Evolutionary conservation across 2,329 filamentous ascomycete species (phyloP).

Genomic region (Nigrospora oryzae): DNA sequence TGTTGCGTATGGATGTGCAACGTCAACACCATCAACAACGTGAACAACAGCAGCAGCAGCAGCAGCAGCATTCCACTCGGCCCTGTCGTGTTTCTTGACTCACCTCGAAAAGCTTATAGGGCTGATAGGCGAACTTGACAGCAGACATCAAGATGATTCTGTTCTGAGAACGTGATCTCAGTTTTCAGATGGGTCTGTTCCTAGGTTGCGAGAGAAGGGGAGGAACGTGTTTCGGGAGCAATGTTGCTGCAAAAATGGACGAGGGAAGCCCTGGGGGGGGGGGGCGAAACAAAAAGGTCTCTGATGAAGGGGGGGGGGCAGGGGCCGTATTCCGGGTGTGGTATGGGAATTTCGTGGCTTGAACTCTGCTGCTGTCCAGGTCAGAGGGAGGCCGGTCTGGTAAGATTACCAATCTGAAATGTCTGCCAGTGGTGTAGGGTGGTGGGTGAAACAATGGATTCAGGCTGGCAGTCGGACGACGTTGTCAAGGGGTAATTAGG

Average conservation of each 20-base stretch:
- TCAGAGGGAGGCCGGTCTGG: background rate
- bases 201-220: conserved; percentile 15
- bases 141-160: conserved; percentile 47
- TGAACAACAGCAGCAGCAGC: no score
- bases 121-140: conserved; percentile 44
- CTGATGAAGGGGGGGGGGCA: background rate
- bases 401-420: background rate
- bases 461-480: conserved; percentile 2
- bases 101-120: conserved; percentile 53
- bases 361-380: background rate
- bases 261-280: conserved; percentile 9
- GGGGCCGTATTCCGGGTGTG: background rate
- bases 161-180: conserved; percentile 7
- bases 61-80: background rate
- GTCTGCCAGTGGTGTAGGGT: conserved; percentile 3
- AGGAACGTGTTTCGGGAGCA: conserved; percentile 27
- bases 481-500: background rate
- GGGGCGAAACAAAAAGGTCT: conserved; percentile 3
- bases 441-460: conserved; percentile 6
- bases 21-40: background rate
- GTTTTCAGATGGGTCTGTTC: conserved; percentile 21
- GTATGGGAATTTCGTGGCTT: background rate
- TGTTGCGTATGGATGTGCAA: background rate
- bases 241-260: conserved; percentile 18
- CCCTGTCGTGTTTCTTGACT: conserved; percentile 25